These are phyloP conservation scores for Pleurotus giganteus DNA, from an alignment of 768 basidiomycete genomes.

Conservation along the genomic window DNA sequence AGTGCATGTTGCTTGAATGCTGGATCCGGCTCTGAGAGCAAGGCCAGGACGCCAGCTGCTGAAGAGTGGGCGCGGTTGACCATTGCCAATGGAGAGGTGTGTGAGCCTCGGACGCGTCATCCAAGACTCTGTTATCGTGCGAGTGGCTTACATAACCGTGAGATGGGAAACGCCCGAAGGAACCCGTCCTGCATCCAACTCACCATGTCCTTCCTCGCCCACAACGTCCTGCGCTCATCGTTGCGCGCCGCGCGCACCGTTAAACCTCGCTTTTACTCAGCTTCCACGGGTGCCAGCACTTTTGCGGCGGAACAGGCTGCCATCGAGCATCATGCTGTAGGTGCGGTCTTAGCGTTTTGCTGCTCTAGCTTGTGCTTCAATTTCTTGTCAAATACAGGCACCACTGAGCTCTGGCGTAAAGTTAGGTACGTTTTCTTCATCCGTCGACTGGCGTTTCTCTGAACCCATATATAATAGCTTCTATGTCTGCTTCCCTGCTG, in stretches of 20 bases:
- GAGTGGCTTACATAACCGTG: constrained; percentile 19
- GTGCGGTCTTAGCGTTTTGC: constrained; percentile 32
- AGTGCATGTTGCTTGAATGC: constrained; percentile 92
- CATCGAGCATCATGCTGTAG: constrained; percentile 62
- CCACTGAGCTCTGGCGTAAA: constrained; percentile 81
- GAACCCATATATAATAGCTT: constrained; percentile 43
- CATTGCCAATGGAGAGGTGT: constrained; percentile 40
- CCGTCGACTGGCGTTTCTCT: constrained; percentile 12
- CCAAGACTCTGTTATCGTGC: constrained; percentile 20
- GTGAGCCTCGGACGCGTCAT: constrained; percentile 15
- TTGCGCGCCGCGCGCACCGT: constrained; percentile 40
- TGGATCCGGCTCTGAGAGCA: constrained; percentile 86
- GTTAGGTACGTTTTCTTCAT: constrained; percentile 53
- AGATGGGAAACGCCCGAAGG: constrained; percentile 33
- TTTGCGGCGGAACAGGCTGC: constrained; percentile 56
- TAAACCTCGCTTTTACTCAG: constrained; percentile 30
- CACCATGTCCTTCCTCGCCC: constrained; percentile 50
- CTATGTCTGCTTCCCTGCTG: constrained; percentile 73
- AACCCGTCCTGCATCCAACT: constrained; percentile 22
- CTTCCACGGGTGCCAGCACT: constrained; percentile 23
- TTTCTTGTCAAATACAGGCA: constrained; percentile 45
- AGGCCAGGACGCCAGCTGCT: constrained; percentile 86
- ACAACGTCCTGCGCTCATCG: constrained; percentile 46
- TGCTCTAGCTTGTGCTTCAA: constrained; percentile 9
- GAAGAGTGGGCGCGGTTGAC: constrained; percentile 75